Evolutionary conservation across 148 eudicot species (phyloP), one percentile per base, ranked within the genome.

Genomic region (Silene uniflora): DNA sequence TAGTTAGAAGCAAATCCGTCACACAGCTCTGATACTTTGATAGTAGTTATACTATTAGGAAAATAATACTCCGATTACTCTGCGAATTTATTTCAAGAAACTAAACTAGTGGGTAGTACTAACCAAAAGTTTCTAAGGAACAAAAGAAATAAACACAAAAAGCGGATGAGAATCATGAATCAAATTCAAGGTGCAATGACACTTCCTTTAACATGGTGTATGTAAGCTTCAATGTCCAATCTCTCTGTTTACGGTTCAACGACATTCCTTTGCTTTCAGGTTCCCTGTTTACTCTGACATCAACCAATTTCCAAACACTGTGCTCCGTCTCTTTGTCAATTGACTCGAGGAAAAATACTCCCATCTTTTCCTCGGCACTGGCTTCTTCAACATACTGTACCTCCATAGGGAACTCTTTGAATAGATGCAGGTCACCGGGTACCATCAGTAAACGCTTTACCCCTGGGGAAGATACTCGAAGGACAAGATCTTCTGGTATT

Each of bases 381-480:
- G 80, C 86, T 79, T 77, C 87, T 81, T 80, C 85, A 56, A 81
- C 75, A 71, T 89, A 92, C 23, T 81, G 77, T 66, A 95, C 89
- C 27, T 77, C 72, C 98, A 95, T 92, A 18, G 97, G 88, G 84
- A 85, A 86, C 77, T 90, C 89, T 72, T 85, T 81, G 81, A 95
- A 95, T 70, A 97, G 84, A 19, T 73, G 67, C 59, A 91, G 77
- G 81, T 94, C 98, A 61, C 92, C 88, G 6, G 98, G 98, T 44
- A 90, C 85, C 88, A 75, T 92, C 54, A 95, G 81, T 27, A 92
- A 72, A 72, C 99, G 88, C 49, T 89, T 89, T 58, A 94, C 99
- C 67, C 97, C 93, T 10, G 99, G 98, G 76, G 97, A 90, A 17
- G 98, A 92, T 67, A 95, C 97, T n/a, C n/a, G n/a, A 66, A 95